Percentiles rank a stretch among this genome's conserved stretches.
phyloP scores from a whole-genome alignment of 305 asterid species.

The Solanum chacoense region DNA sequence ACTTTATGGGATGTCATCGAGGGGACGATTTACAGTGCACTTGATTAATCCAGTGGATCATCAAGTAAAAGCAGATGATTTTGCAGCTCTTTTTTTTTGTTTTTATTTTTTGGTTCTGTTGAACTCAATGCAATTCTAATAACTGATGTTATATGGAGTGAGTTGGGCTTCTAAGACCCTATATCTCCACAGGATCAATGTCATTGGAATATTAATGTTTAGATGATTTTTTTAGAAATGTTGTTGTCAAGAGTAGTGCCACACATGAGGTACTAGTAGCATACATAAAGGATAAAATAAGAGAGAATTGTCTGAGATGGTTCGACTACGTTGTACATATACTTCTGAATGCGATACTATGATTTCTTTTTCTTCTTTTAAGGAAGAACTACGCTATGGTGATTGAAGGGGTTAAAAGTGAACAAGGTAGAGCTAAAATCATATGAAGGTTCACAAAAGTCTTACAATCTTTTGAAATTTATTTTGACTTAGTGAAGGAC shows the following conservation, averaged over 20 bases:
- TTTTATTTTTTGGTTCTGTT: background rate
- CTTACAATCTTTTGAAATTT: background rate
- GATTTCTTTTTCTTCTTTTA: background rate
- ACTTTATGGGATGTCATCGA: background rate
- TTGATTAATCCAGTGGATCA: background rate
- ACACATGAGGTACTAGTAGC: background rate
- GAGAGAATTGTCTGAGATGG: background rate
- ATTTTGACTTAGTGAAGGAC: background rate
- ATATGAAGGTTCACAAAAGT: background rate
- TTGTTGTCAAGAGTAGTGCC: background rate
- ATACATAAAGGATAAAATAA: background rate
- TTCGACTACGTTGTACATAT: background rate
- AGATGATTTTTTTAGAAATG: background rate
- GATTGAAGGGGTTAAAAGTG: background rate
- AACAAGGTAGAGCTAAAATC: background rate
- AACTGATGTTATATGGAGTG: background rate
- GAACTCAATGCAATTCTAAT: background rate
- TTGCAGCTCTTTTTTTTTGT: background rate
- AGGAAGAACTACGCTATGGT: background rate
- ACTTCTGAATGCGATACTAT: background rate
- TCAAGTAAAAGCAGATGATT: background rate
- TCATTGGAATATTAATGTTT: background rate
- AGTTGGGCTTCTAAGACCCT: background rate
- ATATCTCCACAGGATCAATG: background rate
- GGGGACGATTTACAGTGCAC: background rate